Evolutionary conservation across 495 filamentous ascomycete genomes (phyloP).

Genomic region (Chaetomium cochliodes): DNA sequence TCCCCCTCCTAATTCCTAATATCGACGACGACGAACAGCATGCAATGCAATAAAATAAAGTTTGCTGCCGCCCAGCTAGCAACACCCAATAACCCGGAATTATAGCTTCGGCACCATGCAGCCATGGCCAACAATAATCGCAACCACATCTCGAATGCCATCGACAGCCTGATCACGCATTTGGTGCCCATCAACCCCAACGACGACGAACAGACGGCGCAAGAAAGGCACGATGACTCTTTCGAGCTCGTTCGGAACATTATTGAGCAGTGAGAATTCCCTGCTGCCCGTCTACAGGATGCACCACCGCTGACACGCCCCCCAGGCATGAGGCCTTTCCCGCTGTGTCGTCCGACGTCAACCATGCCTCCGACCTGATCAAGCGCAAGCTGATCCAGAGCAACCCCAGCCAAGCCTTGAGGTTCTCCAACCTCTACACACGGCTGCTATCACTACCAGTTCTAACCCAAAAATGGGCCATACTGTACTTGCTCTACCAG

Average conservation of each 20-base stretch:
- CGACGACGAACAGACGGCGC: constrained; percentile 49
- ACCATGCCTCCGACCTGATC: constrained; percentile 89
- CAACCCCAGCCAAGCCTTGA: constrained; percentile 78
- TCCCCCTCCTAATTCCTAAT: constrained; percentile 16
- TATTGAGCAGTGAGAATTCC: constrained; percentile 47
- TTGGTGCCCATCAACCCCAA: constrained; percentile 51
- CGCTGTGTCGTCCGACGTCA: constrained; percentile 60
- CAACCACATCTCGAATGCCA: constrained; percentile 51
- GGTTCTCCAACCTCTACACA: constrained; percentile 85
- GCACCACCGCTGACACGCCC: constrained; percentile 19
- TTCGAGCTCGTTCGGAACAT: constrained; percentile 51
- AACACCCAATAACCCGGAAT: too few species aligned
- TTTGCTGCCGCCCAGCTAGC: neutral
- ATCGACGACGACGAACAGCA: neutral
- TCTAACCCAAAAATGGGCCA: constrained; percentile 92
- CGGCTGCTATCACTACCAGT: constrained; percentile 85
- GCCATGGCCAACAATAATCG: constrained; percentile 45
- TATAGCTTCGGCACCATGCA: constrained; percentile 2
- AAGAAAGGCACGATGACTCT: constrained; percentile 52
- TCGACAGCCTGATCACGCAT: constrained; percentile 57
- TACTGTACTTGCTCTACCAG: constrained; percentile 84
- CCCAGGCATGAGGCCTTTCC: constrained; percentile 33
- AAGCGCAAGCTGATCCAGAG: constrained; percentile 78
- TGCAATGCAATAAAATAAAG: constrained; percentile 6
- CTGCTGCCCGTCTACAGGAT: neutral